These are phyloP conservation scores for Hypseocharis bilobata DNA, from an alignment of 441 rosid species.

Conservation along the genomic window DNA sequence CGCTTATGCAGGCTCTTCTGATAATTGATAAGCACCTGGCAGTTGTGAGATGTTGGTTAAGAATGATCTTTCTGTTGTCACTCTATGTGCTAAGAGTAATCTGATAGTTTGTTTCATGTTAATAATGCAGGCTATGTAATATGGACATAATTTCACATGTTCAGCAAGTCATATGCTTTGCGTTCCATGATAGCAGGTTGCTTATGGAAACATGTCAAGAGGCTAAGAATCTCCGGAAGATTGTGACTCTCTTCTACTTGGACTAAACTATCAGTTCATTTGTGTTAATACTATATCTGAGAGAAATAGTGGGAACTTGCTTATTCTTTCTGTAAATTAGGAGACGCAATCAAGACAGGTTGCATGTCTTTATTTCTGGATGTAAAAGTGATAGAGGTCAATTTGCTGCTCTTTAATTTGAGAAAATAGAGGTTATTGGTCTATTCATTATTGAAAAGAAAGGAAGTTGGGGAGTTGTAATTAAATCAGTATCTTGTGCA, in stretches of 20 bases:
- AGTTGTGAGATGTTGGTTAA: no score
- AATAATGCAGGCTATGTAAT: constrained; percentile 67
- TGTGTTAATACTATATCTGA: constrained; percentile 17
- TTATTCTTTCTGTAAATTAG: constrained; percentile 23
- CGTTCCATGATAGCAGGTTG: constrained; percentile 84
- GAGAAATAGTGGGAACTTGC: constrained; percentile 5
- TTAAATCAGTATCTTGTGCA: background rate
- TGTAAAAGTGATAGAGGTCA: constrained; percentile 10
- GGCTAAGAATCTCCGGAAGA: constrained; percentile 80
- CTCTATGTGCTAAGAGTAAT: background rate
- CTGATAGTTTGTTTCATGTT: constrained; percentile 12
- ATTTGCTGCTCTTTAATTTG: background rate
- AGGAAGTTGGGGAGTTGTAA: background rate
- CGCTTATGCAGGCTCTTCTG: no score
- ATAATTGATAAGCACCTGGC: no score
- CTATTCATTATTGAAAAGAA: constrained; percentile 4
- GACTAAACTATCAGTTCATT: constrained; percentile 37
- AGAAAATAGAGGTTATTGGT: background rate
- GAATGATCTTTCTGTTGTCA: background rate
- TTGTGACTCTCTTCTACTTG: constrained; percentile 80
- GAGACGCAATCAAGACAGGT: background rate
- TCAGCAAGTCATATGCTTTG: constrained; percentile 91
- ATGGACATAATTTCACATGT: constrained; percentile 89
- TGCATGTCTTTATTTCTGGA: constrained; percentile 1
- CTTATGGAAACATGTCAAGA: constrained; percentile 96